Conservation (phyloP, 345 rosid genomes). For the Lumnitzera racemosa region DNA sequence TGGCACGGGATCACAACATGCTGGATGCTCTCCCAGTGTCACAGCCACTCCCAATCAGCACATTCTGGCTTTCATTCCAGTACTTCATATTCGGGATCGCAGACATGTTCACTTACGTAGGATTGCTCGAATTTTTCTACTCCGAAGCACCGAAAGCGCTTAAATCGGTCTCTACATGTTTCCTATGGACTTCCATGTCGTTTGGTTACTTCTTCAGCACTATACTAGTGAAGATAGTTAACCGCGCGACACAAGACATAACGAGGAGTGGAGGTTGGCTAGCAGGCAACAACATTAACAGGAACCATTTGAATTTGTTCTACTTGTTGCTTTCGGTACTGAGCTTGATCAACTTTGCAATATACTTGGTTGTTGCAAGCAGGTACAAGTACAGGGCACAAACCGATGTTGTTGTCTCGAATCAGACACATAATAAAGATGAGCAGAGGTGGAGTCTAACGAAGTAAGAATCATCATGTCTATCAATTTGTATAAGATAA, state of each 20-base stretch:
- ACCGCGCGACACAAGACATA: conserved; percentile 19
- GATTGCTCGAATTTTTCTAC: conserved; percentile 54
- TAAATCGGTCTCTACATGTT: conserved; percentile 40
- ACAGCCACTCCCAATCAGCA: conserved; percentile 40
- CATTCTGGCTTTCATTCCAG: conserved; percentile 52
- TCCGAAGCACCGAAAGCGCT: conserved; percentile 45
- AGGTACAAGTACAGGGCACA: conserved; percentile 38
- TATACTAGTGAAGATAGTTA: conserved; percentile 35
- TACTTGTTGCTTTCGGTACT: conserved; percentile 35
- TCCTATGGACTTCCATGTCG: conserved; percentile 52
- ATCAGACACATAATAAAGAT: not conserved
- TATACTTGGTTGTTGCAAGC: conserved; percentile 31
- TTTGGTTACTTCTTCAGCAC: conserved; percentile 45
- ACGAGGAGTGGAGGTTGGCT: conserved; percentile 50
- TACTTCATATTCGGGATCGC: conserved; percentile 51
- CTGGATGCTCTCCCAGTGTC: conserved; percentile 31
- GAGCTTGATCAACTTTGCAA: conserved; percentile 40
- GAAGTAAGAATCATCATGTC: too few relatives aligned
- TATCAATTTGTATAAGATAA: too few relatives aligned
- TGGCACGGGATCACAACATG: conserved; percentile 40
- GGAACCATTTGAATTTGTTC: conserved; percentile 49
- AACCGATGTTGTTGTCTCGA: not conserved
- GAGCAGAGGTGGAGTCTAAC: too few relatives aligned
- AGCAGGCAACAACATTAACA: conserved; percentile 50
- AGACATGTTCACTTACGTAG: conserved; percentile 45